These are phyloP conservation scores for Turritis glabra DNA, from an alignment of 345 rosid genomes.

Conservation along the genomic window DNA sequence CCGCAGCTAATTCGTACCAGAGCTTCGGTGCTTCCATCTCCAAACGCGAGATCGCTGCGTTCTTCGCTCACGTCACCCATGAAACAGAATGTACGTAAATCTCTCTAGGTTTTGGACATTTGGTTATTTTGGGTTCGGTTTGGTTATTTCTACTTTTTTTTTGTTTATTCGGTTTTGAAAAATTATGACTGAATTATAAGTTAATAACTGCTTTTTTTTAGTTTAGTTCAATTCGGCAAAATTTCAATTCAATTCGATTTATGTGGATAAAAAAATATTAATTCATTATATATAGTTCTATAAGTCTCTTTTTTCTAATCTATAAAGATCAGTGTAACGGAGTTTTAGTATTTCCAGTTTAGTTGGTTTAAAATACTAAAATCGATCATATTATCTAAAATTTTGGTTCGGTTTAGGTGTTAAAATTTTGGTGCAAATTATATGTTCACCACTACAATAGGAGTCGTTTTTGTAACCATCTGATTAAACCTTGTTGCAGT, in stretches of 20 bases:
- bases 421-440: neutral
- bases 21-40: constrained; percentile 57
- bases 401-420: neutral
- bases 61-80: constrained; percentile 77
- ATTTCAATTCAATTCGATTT: neutral
- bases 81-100: constrained; percentile 50
- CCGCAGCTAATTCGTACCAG: constrained; percentile 46
- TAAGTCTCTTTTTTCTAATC: too few relatives aligned
- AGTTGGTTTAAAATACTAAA: neutral
- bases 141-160: too few relatives aligned
- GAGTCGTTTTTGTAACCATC: constrained; percentile 2
- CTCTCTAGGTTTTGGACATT: neutral
- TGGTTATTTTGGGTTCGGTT: neutral
- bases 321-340: neutral
- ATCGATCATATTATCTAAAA: neutral
- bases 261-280: too few relatives aligned
- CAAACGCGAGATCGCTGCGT: constrained; percentile 76
- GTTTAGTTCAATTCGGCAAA: too few relatives aligned
- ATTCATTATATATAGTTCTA: too few relatives aligned
- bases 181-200: neutral
- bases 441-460: neutral
- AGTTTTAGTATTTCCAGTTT: too few relatives aligned
- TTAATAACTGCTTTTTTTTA: too few relatives aligned
- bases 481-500: constrained; percentile 33
- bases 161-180: neutral